Percentiles rank a stretch among this genome's conserved stretches.
These are phyloP conservation scores for Prunus mume DNA, from an alignment of 306 rosid species.

Conservation along the genomic window DNA sequence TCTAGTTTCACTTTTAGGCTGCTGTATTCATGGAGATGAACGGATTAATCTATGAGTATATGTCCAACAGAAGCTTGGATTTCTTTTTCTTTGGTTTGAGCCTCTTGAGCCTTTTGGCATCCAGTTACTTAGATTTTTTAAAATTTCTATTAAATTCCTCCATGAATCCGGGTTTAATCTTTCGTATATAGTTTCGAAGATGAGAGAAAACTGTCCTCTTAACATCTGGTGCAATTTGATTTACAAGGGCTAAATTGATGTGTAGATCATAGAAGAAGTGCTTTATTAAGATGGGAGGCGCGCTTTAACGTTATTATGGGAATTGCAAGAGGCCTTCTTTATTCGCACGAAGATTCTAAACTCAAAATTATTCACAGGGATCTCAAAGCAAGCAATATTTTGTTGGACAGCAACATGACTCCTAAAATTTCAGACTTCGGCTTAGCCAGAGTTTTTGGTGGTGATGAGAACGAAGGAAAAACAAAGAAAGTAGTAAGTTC, in stretches of 20 bases:
- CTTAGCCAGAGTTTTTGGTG: constrained; percentile 18
- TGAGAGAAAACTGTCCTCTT: too few relatives aligned
- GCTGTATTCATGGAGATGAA: background rate
- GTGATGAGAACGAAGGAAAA: constrained; percentile 3
- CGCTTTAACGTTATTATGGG: constrained; percentile 4
- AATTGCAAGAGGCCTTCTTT: constrained; percentile 15
- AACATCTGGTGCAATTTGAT: background rate
- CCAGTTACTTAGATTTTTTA: background rate
- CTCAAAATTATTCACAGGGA: constrained; percentile 18
- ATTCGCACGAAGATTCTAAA: constrained; percentile 20
- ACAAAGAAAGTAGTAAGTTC: constrained; percentile 13
- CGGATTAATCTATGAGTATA: background rate
- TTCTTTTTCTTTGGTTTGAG: constrained; percentile 12
- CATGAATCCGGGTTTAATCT: background rate
- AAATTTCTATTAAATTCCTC: background rate
- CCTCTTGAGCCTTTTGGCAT: background rate
- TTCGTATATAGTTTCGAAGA: too few relatives aligned
- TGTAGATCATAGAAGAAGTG: constrained; percentile 1
- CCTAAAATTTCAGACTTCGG: constrained; percentile 22
- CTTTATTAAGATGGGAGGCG: background rate
- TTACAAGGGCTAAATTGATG: background rate
- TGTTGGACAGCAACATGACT: background rate
- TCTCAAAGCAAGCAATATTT: constrained; percentile 21
- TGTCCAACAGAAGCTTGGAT: constrained; percentile 8
- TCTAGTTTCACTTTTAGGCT: background rate